Evolutionary conservation across 768 basidiomycete genomes (phyloP).

Genomic region (Agaricus blazei): DNA sequence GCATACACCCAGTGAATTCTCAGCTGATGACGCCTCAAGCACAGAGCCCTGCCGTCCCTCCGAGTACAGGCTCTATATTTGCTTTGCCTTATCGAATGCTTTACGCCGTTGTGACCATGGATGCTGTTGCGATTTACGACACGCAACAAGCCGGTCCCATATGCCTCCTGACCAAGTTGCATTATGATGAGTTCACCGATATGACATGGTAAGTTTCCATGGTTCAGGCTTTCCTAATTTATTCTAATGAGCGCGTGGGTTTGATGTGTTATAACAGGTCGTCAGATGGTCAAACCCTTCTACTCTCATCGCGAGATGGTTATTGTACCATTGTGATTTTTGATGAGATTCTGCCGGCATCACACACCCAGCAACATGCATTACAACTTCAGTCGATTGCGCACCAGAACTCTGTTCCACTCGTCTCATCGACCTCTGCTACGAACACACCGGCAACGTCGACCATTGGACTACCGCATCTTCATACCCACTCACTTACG

Average conservation of each 20-base stretch:
- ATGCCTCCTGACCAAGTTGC: slow-evolving; percentile 87
- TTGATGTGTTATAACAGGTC: slow-evolving; percentile 58
- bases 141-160: slow-evolving; percentile 94
- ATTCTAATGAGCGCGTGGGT: not conserved
- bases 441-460: slow-evolving; percentile 18
- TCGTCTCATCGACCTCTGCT: slow-evolving; percentile 33
- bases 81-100: slow-evolving; percentile 91
- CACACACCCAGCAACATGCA: slow-evolving; percentile 88
- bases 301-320: slow-evolving; percentile 91
- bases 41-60: not conserved
- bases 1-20: slow-evolving; percentile 20
- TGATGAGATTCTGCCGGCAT: slow-evolving; percentile 85
- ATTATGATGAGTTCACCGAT: slow-evolving; percentile 98
- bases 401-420: slow-evolving; percentile 70
- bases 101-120: slow-evolving; percentile 95
- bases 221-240: slow-evolving; percentile 1
- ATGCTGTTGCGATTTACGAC: slow-evolving; percentile 91
- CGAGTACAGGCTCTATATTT: slow-evolving; percentile 64
- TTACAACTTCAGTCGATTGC: slow-evolving; percentile 91
- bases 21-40: slow-evolving; percentile 5
- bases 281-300: slow-evolving; percentile 88
- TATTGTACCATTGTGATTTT: slow-evolving; percentile 96
- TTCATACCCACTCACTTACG: slow-evolving; percentile 15
- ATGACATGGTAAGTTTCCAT: slow-evolving; percentile 72
- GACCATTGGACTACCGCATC: slow-evolving; percentile 15